Base-by-base conservation (phyloP, 192 early-diverging fungal species). In the Entrophospora sp. region DNA sequence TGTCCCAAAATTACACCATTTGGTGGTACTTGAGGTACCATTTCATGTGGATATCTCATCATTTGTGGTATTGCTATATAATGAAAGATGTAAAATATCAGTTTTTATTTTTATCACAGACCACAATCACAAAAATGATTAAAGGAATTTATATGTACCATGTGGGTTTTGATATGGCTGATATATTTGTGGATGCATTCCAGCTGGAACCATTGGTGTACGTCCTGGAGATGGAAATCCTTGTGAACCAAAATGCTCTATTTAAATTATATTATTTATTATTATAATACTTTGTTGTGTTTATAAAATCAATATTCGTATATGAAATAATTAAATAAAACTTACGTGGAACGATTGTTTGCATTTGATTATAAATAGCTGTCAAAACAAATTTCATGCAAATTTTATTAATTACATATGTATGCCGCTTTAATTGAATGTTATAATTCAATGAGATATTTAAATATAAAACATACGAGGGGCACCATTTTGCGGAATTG, bases 21-120 rank as follows among this genome's bases (percentile, higher is more conserved):
- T 5, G 69, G 71, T 1, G 64, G 68, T 60, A 76, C 74, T 25
- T 71, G 72, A 14, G 73, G 71, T 67, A 83, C 73, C 43, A 79
- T 78, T 16, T 79, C 77, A 6, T 77, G 77, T 66, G 78, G 78
- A 62, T 80, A 80, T 6, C 79, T 73, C 77, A 83, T 83, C 75
- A 83, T 80, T 48, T 78, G 73, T 9, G 73, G 78, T n/a, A 68
- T 66, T 12, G 71, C 79, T 76, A 67, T 42, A 58, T 43, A 18
- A 36, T 51, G 3, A 13, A 20, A 66, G 40, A 35, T 32, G 42
- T 25, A 28, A 12, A 0, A 9, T n/a, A n/a, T n/a, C n/a, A n/a
- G n/a, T n/a, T n/a, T n/a, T 30, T 30, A 25, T 8, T 18, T 52
- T 42, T 24, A 18, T 34, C 18, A 35, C 28, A 45, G 42, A 43